Evolutionary conservation across 805 yeast genomes (phyloP), one percentile per base, ranked within the genome.

Genomic region (Nadsonia fulvescens): DNA sequence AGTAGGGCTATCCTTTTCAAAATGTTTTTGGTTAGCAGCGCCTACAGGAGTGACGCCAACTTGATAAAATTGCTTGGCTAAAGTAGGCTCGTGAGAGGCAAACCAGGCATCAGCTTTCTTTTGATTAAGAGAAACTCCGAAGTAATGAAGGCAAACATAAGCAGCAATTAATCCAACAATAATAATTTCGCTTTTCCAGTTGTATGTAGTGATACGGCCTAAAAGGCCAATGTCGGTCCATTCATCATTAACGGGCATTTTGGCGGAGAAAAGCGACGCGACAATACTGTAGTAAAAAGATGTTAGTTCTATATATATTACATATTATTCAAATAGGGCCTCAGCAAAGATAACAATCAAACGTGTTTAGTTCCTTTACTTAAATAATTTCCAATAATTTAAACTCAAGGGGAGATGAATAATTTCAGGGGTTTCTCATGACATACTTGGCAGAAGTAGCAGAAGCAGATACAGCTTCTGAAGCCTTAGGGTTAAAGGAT

Each of bases 171-270:
- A 47, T 8, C 53, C 58, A 9, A 72, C 12, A 13, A 79, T 66
- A 32, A 62, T 39, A 15, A 57, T 19, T 56, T 86, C 98, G 42
- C 74, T 60, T 22, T 56, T 57, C 94, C 95, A 89, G 49, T 77
- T 70, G 47, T 75, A 71, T 15, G 53, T 37, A 32, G 40, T 37
- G 20, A 77, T 29, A 42, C 95, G 68, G 38, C 72, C 61, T 25
- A 53, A 22, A 26, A 81, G 13, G 2, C 75, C 52, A 67, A 79
- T 53, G 5, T 51, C 55, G 18, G 58, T 56, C 46, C 78, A 63
- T 35, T 70, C 73, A 21, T 67, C 72, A 5, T 29, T 24, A n/a
- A n/a, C n/a, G n/a, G n/a, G n/a, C n/a, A n/a, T n/a, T n/a, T n/a
- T n/a, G n/a, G n/a, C n/a, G n/a, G n/a, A n/a, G n/a, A n/a, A n/a